phyloP scores from a whole-genome alignment of 1,284 basidiomycete genomes.

The Somion occarium region DNA sequence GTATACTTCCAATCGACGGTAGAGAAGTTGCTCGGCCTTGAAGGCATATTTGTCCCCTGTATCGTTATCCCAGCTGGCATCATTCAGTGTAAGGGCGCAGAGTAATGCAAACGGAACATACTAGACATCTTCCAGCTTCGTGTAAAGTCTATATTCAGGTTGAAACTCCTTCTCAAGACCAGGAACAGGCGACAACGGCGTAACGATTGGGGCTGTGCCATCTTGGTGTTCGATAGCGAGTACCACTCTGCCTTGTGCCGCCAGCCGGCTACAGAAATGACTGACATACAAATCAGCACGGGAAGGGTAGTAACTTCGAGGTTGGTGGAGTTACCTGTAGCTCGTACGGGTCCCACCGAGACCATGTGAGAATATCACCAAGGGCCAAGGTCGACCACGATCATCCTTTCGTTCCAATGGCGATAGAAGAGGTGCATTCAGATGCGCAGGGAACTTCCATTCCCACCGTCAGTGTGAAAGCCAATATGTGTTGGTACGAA shows the following conservation, averaged over 20 bases:
- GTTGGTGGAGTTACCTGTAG: constrained; percentile 70
- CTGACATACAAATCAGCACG: too few relatives aligned
- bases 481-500: not conserved
- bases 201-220: constrained; percentile 54
- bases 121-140: constrained; percentile 23
- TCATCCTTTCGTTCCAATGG: constrained; percentile 22
- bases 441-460: constrained; percentile 61
- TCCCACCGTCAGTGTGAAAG: too few relatives aligned
- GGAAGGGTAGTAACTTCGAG: too few relatives aligned
- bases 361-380: constrained; percentile 80
- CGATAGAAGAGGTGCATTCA: constrained; percentile 48
- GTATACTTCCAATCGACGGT: constrained; percentile 65
- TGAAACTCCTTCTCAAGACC: constrained; percentile 17
- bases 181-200: constrained; percentile 26
- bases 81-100: not conserved
- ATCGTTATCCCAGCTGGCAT: constrained; percentile 10
- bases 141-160: constrained; percentile 17
- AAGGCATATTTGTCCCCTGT: constrained; percentile 15
- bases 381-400: constrained; percentile 44
- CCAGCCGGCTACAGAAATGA: constrained; percentile 65
- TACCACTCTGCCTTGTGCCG: constrained; percentile 72
- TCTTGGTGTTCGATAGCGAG: constrained; percentile 77
- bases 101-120: constrained; percentile 10
- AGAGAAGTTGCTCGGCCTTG: constrained; percentile 59
- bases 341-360: constrained; percentile 69